These are phyloP conservation scores for Microcera coccophila DNA, from an alignment of 2,329 filamentous ascomycete species.

Conservation along the genomic window DNA sequence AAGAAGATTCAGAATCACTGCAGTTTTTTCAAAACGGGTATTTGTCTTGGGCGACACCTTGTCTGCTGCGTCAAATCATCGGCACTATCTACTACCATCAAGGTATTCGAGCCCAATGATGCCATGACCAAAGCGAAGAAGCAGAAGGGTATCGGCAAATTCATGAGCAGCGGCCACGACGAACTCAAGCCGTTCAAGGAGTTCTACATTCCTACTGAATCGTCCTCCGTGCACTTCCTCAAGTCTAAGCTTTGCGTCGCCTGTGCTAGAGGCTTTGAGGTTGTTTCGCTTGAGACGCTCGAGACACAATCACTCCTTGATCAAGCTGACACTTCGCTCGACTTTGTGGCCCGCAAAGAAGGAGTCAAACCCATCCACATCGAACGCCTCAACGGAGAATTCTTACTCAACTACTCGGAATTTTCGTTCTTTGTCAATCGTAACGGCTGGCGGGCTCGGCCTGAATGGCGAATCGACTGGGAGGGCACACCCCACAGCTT, in stretches of 20 bases:
- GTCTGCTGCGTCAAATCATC: slow-evolving; percentile 97
- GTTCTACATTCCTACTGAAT: slow-evolving; percentile 97
- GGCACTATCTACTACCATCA: slow-evolving; percentile 90
- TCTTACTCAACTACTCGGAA: slow-evolving; percentile 95
- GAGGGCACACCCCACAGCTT: slow-evolving; percentile 90
- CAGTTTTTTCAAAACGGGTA: slow-evolving; percentile 97
- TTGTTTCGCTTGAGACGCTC: slow-evolving; percentile 93
- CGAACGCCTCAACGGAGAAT: slow-evolving; percentile 93
- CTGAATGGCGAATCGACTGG: slow-evolving; percentile 97
- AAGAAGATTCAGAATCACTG: slow-evolving; percentile 97
- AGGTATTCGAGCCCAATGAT: slow-evolving; percentile 98
- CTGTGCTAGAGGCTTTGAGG: slow-evolving; percentile 92
- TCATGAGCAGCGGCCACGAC: slow-evolving; percentile 90
- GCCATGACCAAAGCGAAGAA: slow-evolving; percentile 90
- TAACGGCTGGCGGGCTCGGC: slow-evolving; percentile 93
- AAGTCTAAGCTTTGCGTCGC: slow-evolving; percentile 95
- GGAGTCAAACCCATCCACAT: slow-evolving; percentile 95
- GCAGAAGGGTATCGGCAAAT: slow-evolving; percentile 90
- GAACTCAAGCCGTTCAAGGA: slow-evolving; percentile 97
- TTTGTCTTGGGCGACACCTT: slow-evolving; percentile 87
- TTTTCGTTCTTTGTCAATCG: slow-evolving; percentile 99
- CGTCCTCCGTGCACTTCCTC: slow-evolving; percentile 96
- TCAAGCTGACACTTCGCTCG: slow-evolving; percentile 94
- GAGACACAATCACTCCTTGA: slow-evolving; percentile 96
- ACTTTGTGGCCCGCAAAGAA: slow-evolving; percentile 93